Conservation (phyloP, 768 basidiomycete genomes). For the Suillus cothurnatus region DNA sequence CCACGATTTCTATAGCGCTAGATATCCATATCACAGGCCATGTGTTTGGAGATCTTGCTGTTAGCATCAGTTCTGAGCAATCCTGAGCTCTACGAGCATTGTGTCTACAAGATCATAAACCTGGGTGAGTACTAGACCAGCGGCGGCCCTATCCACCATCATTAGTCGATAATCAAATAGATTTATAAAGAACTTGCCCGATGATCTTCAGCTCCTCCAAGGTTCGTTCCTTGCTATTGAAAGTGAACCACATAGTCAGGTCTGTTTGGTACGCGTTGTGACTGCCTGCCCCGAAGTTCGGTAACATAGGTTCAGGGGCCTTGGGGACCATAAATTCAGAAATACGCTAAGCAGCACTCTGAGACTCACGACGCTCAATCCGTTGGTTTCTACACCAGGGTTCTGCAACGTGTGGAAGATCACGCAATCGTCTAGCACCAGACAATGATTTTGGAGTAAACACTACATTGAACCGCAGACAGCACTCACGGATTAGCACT, state of each 20-base stretch:
- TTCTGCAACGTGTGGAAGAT: constrained; percentile 17
- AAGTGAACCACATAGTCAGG: constrained; percentile 45
- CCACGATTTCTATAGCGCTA: neutral
- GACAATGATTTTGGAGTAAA: neutral
- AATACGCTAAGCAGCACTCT: neutral
- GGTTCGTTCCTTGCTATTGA: constrained; percentile 47
- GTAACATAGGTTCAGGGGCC: constrained; percentile 48
- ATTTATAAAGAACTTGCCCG: neutral
- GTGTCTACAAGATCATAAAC: constrained; percentile 31
- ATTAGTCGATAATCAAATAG: neutral
- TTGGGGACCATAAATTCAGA: constrained; percentile 17
- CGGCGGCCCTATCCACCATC: constrained; percentile 14
- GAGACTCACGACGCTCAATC: neutral
- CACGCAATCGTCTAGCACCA: constrained; percentile 24
- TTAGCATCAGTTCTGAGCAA: constrained; percentile 7
- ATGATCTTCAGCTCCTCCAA: constrained; percentile 34
- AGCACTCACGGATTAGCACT: constrained; percentile 35
- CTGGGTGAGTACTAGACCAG: constrained; percentile 25
- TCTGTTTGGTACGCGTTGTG: constrained; percentile 46
- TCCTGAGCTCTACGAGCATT: constrained; percentile 26
- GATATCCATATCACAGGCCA: neutral
- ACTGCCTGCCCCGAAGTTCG: constrained; percentile 48
- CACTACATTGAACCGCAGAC: neutral
- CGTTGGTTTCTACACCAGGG: neutral
- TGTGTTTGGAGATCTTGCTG: neutral